phyloP scores from a whole-genome alignment of 768 basidiomycete species.

The Podaxis sp. region DNA sequence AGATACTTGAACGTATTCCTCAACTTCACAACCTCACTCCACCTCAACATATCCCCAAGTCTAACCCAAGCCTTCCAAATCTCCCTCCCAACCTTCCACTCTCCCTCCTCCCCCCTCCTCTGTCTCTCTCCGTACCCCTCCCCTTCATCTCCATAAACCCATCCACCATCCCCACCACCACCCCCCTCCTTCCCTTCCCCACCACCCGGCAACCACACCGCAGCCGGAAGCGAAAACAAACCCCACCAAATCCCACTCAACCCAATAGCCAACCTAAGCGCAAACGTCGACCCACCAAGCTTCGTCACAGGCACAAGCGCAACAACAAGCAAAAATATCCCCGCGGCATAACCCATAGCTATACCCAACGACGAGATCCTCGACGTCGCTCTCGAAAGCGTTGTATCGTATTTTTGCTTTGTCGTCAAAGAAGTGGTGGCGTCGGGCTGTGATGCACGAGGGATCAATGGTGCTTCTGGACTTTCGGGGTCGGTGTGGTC shows the following conservation, averaged over 20 bases:
- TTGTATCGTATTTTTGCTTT: conserved; percentile 46
- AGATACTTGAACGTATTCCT: conserved; percentile 88
- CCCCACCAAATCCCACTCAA: conserved; percentile 90
- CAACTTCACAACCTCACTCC: conserved; percentile 69
- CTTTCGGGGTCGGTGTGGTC: conserved; percentile 23
- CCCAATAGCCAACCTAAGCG: conserved; percentile 81
- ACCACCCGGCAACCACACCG: conserved; percentile 63
- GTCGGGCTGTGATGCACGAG: conserved; percentile 16
- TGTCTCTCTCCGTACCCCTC: not conserved
- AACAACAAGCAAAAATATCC: conserved; percentile 72
- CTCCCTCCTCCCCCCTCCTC: conserved; percentile 18
- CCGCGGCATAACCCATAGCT: conserved; percentile 82
- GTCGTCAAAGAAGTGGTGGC: not conserved
- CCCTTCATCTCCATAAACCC: conserved; percentile 16
- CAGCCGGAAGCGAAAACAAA: conserved; percentile 75
- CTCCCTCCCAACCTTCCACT: conserved; percentile 44
- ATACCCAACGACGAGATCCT: conserved; percentile 85
- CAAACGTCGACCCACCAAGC: conserved; percentile 72
- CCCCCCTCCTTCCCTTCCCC: conserved; percentile 13
- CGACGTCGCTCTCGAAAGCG: conserved; percentile 71
- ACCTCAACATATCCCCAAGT: conserved; percentile 71
- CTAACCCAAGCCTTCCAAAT: conserved; percentile 64
- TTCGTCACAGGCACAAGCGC: conserved; percentile 75
- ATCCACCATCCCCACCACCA: conserved; percentile 10
- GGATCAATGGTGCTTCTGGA: conserved; percentile 38